Evolutionary conservation across 148 eudicot genomes (phyloP).

Genomic region (Arctostaphylos glauca): DNA sequence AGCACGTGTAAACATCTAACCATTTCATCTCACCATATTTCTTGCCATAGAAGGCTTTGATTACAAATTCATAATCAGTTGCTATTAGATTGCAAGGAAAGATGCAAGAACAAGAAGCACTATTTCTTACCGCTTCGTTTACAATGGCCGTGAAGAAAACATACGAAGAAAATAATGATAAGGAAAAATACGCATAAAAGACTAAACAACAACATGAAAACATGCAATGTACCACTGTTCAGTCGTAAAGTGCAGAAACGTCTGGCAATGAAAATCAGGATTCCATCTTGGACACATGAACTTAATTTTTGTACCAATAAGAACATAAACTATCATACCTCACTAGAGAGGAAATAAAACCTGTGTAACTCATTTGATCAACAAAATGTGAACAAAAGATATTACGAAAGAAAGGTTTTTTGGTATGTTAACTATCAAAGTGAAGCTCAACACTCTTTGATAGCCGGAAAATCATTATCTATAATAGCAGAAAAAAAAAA

Average conservation of each 20-base stretch:
- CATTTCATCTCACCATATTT: not conserved
- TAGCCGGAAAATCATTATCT: not conserved
- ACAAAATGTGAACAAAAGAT: not conserved
- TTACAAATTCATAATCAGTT: not conserved
- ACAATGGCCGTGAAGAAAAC: not conserved
- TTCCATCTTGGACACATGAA: not conserved
- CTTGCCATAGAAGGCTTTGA: not conserved
- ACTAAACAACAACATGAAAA: not conserved
- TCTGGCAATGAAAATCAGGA: not conserved
- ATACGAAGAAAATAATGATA: not conserved
- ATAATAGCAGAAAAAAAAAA: not conserved
- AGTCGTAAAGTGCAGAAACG: not conserved
- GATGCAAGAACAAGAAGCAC: not conserved
- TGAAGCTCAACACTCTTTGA: not conserved
- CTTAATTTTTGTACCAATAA: not conserved
- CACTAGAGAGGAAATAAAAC: not conserved
- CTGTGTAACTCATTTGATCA: not conserved
- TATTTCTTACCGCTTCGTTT: not conserved
- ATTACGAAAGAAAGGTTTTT: not conserved
- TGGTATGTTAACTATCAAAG: not conserved
- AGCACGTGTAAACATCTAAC: constrained; percentile 1
- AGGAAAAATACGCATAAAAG: not conserved
- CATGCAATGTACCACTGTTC: no score
- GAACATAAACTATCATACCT: not conserved
- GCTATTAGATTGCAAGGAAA: not conserved